Evolutionary conservation across 2,329 filamentous ascomycete species (phyloP).

Genomic region (Claviceps cyperi): DNA sequence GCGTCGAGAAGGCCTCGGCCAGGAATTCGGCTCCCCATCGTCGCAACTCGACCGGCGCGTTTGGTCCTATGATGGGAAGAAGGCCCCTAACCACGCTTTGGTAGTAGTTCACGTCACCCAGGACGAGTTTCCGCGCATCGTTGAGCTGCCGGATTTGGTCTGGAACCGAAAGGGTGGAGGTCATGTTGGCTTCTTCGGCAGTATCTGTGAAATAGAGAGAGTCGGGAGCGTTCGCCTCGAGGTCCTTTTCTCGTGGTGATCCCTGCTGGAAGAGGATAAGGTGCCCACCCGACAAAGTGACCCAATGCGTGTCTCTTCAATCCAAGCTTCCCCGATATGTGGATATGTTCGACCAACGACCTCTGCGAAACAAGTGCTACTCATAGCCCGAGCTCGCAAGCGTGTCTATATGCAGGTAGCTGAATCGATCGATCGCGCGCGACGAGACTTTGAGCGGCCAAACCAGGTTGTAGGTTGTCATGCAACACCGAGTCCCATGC

Average conservation of each 20-base stretch:
- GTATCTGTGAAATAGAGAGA: neutral
- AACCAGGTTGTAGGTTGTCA: neutral
- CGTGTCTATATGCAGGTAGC: neutral
- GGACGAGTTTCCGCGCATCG: slow-evolving; percentile 76
- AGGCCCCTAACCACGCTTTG: slow-evolving; percentile 84
- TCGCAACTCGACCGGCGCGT: slow-evolving; percentile 63
- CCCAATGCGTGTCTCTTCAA: neutral
- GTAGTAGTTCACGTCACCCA: slow-evolving; percentile 79
- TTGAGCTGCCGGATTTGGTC: slow-evolving; percentile 81
- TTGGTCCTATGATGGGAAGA: slow-evolving; percentile 73
- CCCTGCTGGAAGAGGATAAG: neutral
- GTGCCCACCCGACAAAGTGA: neutral
- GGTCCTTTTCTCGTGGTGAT: too few species aligned
- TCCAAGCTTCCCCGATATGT: neutral
- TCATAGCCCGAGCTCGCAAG: neutral
- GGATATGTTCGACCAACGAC: slow-evolving; percentile 1
- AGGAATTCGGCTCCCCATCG: slow-evolving; percentile 95
- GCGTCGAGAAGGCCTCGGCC: slow-evolving; percentile 88
- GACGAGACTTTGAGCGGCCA: neutral
- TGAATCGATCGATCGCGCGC: slow-evolving; percentile 1
- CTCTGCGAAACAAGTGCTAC: neutral
- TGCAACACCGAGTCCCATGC: slow-evolving; percentile 1
- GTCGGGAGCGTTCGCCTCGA: neutral
- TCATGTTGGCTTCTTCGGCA: slow-evolving; percentile 28
- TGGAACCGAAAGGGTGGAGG: slow-evolving; percentile 42